These are phyloP conservation scores for Microdochium trichocladiopsis DNA, from an alignment of 2,329 filamentous ascomycete species.

Conservation along the genomic window DNA sequence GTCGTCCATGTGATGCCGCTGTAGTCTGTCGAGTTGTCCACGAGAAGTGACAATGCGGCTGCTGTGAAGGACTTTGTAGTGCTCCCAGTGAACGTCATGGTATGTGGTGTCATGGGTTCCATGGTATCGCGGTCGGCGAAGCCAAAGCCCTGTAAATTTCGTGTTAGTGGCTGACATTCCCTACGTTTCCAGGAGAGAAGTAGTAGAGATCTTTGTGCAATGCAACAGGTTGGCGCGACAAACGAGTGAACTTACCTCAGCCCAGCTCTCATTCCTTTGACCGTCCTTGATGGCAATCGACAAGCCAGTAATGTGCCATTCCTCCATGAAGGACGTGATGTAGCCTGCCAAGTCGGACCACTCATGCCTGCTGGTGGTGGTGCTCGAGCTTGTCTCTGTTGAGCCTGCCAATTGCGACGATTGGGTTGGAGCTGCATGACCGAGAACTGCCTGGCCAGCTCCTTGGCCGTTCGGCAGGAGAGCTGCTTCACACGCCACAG, in stretches of 20 bases:
- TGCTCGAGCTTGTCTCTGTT: neutral
- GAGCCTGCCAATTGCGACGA: too few species aligned
- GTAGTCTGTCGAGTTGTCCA: conserved; percentile 34
- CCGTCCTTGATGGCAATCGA: conserved; percentile 27
- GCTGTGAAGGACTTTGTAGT: conserved; percentile 49
- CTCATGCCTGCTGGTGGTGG: neutral
- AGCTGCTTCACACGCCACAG: too few species aligned
- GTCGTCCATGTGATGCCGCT: conserved; percentile 37
- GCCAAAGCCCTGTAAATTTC: conserved; percentile 29
- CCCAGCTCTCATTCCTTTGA: conserved; percentile 25
- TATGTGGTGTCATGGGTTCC: conserved; percentile 31
- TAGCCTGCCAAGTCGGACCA: conserved; percentile 1
- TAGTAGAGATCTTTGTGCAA: too few species aligned
- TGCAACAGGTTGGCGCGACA: too few species aligned
- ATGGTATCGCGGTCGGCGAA: conserved; percentile 23
- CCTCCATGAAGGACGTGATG: conserved; percentile 20
- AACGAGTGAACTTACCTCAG: conserved; percentile 21
- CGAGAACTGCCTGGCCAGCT: too few species aligned
- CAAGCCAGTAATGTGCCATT: conserved; percentile 32
- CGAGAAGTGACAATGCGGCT: conserved; percentile 39
- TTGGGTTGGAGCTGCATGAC: too few species aligned
- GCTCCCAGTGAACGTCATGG: conserved; percentile 47
- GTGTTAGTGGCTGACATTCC: neutral
- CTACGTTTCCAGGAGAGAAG: too few species aligned
- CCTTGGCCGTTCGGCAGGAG: too few species aligned